Percentiles rank a stretch among this genome's conserved stretches.
phyloP scores from a whole-genome alignment of 257 asterid genomes.

The Leptodermis oblonga region DNA sequence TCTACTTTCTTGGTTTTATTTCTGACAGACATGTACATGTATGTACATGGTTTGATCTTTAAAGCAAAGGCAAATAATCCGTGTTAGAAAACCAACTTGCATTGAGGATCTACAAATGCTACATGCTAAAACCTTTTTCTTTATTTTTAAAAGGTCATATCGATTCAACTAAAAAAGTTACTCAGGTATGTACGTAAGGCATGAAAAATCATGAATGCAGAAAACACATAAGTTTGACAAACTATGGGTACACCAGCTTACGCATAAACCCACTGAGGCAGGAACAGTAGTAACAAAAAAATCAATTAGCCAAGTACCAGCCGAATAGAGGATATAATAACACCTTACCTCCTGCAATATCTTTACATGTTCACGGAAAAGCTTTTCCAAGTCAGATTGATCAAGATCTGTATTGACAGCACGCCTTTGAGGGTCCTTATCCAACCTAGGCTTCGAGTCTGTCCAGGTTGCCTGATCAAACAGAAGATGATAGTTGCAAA shows the following conservation, averaged over 20 bases:
- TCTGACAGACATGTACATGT: too few species aligned
- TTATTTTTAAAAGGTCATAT: too few species aligned
- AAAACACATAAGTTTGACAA: background rate
- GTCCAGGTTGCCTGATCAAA: slow-evolving; percentile 85
- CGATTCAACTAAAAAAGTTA: background rate
- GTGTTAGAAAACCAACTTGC: background rate
- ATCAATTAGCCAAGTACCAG: background rate
- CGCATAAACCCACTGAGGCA: background rate
- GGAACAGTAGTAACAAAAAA: background rate
- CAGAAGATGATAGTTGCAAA: slow-evolving; percentile 14
- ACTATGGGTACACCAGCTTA: background rate
- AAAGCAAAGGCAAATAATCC: too few species aligned
- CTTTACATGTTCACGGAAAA: slow-evolving; percentile 89
- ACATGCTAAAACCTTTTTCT: background rate
- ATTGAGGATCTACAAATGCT: background rate
- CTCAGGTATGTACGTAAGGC: background rate
- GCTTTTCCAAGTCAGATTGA: slow-evolving; percentile 83
- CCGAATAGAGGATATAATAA: background rate
- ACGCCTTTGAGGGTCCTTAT: slow-evolving; percentile 98
- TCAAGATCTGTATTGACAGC: slow-evolving; percentile 74
- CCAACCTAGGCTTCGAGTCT: slow-evolving; percentile 83
- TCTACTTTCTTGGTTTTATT: too few species aligned
- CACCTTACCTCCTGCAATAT: slow-evolving; percentile 66
- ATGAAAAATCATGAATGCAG: background rate
- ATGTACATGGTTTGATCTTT: too few species aligned